phyloP scores from a whole-genome alignment of 352 stramenopile species.

The Globisporangium uncinulatum region DNA sequence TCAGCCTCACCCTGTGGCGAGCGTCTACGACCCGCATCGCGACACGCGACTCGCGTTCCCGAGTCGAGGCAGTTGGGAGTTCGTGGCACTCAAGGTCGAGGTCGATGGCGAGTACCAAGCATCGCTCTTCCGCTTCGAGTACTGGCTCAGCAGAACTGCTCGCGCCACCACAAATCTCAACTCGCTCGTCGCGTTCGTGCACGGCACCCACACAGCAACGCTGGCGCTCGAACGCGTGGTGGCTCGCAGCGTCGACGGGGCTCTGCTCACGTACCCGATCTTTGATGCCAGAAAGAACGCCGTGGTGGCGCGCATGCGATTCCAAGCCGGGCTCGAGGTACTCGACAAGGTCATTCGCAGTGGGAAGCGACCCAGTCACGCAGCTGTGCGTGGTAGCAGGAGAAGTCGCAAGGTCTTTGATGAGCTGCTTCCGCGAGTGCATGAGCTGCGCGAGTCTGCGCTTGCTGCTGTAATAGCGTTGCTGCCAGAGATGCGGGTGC shows the following conservation, averaged over 20 bases:
- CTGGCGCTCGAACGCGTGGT: slow-evolving; percentile 13
- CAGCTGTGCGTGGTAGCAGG: neutral
- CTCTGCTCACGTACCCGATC: slow-evolving; percentile 33
- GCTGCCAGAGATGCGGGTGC: slow-evolving; percentile 20
- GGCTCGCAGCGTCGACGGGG: neutral
- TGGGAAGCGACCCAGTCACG: neutral
- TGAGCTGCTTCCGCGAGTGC: slow-evolving; percentile 6
- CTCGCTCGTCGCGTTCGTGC: slow-evolving; percentile 25
- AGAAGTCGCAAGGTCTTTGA: neutral
- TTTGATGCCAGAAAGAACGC: slow-evolving; percentile 53
- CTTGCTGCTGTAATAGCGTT: slow-evolving; percentile 11
- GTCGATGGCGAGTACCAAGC: slow-evolving; percentile 50
- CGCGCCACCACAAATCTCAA: slow-evolving; percentile 14
- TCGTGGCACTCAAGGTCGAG: slow-evolving; percentile 39
- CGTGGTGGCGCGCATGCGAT: slow-evolving; percentile 36
- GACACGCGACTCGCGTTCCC: slow-evolving; percentile 13
- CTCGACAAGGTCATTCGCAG: neutral
- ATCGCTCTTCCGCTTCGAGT: slow-evolving; percentile 28
- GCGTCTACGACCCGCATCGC: neutral
- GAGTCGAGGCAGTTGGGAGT: slow-evolving; percentile 49
- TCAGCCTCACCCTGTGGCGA: neutral
- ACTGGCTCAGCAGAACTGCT: slow-evolving; percentile 32
- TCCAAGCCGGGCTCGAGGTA: slow-evolving; percentile 23
- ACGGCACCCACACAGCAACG: slow-evolving; percentile 21
- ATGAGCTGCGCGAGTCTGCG: slow-evolving; percentile 4